Base-by-base conservation (phyloP, 306 rosid genomes). In the Medicago arabica region DNA sequence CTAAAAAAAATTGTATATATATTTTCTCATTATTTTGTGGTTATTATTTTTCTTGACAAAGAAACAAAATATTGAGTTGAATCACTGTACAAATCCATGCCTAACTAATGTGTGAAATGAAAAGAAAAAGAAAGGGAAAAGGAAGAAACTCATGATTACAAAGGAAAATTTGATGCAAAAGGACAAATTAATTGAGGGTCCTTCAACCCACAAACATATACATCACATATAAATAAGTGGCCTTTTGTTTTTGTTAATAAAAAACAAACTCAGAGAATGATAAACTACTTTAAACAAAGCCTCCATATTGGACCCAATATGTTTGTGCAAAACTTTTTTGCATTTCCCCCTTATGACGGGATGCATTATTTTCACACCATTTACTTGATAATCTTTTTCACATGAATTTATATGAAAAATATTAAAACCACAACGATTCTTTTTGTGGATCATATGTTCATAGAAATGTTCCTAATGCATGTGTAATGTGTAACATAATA, bases 221-320 rank as follows among this genome's bases (percentile, higher is more conserved):
- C 67, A 72, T 69, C 85, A 78, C 84, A 80, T 77, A 83, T 69
- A 88, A 79, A 87, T 84, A 78, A 85, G 83, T 81, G 85, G 83
- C 86, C 80, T 91, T 89, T 85, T 75, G 67, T 82, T 82, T 84
- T 82, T 23, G 21, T 61, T 47, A 84, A 40, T 83, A 71, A 76
- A 80, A 83, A 72, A 69, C 44, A 78, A 67, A 84, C 47, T 58
- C 25, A 67, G 75, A 82, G 82, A 85, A 87, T 87, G 86, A 89
- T 86, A 82, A 64, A 63, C 64, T 82, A 82, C 98, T 88, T 89
- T 91, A 85, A 89, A 84, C 91, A 88, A 82, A 89, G 89, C 90
- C 90, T 81, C 89, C 92, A 80, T 75, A 63, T 86, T 91, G 91
- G 96, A 87, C 92, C 93, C 96, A 86, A 87, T 82, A 71, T 84